Evolutionary conservation across 2,329 filamentous ascomycete species (phyloP).

Genomic region (Graphilbum fragrans): DNA sequence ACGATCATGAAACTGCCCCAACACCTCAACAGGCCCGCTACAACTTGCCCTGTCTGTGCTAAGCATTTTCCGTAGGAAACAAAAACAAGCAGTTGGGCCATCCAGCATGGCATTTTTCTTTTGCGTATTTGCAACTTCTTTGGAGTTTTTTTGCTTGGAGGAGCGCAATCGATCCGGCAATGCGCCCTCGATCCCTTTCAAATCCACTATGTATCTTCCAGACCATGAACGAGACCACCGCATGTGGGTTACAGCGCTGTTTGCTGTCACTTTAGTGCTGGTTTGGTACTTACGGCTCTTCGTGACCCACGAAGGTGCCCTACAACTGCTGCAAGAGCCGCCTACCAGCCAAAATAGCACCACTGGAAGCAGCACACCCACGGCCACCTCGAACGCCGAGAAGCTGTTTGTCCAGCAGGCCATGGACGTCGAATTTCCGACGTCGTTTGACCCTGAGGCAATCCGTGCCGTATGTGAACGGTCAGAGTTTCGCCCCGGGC

Average conservation of each 20-base stretch:
- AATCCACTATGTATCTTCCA: too few relatives aligned
- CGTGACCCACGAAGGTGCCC: background rate
- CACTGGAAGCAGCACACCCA: background rate
- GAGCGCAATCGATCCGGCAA: too few relatives aligned
- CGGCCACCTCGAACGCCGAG: background rate
- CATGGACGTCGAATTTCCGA: conserved; percentile 20
- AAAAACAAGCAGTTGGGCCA: too few relatives aligned
- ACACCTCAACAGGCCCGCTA: too few relatives aligned
- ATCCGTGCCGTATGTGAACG: conserved; percentile 20
- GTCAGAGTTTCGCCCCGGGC: conserved; percentile 18
- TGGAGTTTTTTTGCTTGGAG: too few relatives aligned
- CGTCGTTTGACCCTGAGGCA: conserved; percentile 20
- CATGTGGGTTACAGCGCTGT: background rate
- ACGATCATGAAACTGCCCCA: too few relatives aligned
- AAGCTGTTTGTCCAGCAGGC: conserved; percentile 14
- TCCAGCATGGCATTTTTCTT: too few relatives aligned
- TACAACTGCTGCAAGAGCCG: background rate
- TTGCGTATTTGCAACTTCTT: too few relatives aligned
- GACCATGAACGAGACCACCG: background rate
- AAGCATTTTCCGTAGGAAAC: too few relatives aligned
- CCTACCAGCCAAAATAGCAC: background rate
- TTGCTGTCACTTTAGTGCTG: background rate
- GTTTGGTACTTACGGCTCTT: background rate
- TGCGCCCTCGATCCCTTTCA: too few relatives aligned
- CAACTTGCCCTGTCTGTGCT: too few relatives aligned